phyloP scores from a whole-genome alignment of 306 rosid species.

The Quillaja saponaria region DNA sequence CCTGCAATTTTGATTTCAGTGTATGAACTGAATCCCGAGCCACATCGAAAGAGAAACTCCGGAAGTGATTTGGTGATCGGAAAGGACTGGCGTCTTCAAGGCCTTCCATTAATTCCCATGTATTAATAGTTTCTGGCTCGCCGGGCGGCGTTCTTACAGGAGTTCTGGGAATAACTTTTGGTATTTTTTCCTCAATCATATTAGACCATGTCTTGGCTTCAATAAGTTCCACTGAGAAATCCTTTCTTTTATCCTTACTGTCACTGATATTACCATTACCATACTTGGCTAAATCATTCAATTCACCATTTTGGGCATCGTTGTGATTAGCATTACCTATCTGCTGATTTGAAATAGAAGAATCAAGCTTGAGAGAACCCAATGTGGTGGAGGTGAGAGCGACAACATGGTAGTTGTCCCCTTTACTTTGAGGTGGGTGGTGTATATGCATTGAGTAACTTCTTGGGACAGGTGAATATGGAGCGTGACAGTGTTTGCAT shows the following conservation, averaged over 20 bases:
- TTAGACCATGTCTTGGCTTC: slow-evolving; percentile 83
- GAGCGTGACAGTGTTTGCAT: slow-evolving; percentile 50
- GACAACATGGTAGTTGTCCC: slow-evolving; percentile 54
- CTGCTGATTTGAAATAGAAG: slow-evolving; percentile 1
- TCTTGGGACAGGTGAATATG: slow-evolving; percentile 45
- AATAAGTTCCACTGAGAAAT: slow-evolving; percentile 47
- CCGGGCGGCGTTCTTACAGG: slow-evolving; percentile 71
- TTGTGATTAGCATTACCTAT: background rate
- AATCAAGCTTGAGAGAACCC: slow-evolving; percentile 45
- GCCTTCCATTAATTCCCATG: slow-evolving; percentile 96
- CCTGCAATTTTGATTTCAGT: slow-evolving; percentile 37
- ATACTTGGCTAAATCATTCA: no score
- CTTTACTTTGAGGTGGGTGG: slow-evolving; percentile 47
- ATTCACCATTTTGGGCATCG: no score
- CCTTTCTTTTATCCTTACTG: slow-evolving; percentile 27
- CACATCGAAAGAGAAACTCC: slow-evolving; percentile 72
- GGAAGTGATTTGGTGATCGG: slow-evolving; percentile 54
- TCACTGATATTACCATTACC: slow-evolving; percentile 1
- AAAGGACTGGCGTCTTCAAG: slow-evolving; percentile 77
- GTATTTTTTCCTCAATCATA: slow-evolving; percentile 65
- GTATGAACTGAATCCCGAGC: slow-evolving; percentile 9
- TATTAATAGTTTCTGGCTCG: slow-evolving; percentile 83
- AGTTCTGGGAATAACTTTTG: slow-evolving; percentile 50
- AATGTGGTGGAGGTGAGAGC: slow-evolving; percentile 60
- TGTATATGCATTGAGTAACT: slow-evolving; percentile 62